Percentiles rank a stretch among this genome's conserved stretches.
Conservation (phyloP, 1,284 basidiomycete genomes). For the Xerocomus cyaneibrunnescens region DNA sequence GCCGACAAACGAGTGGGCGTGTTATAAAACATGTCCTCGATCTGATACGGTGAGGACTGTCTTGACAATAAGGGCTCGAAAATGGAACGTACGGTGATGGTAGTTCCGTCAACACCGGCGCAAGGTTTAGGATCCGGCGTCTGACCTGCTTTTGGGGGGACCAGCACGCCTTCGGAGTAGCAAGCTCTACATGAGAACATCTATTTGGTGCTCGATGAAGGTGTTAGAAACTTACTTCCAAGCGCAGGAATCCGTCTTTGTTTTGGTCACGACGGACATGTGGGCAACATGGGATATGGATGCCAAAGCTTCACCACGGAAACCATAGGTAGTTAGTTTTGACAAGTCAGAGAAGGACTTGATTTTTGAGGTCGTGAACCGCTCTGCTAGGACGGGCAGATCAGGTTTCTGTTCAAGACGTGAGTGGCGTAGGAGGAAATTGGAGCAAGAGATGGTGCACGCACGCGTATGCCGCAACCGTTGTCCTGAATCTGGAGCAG, state of each 20-base stretch:
- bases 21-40: conserved; percentile 96
- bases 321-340: conserved; percentile 91
- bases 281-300: conserved; percentile 72
- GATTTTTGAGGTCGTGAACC: conserved; percentile 97
- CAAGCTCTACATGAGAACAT: conserved; percentile 55
- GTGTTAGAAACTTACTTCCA: conserved; percentile 71
- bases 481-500: conserved; percentile 97
- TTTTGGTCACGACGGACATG: conserved; percentile 89
- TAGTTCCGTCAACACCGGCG: conserved; percentile 94
- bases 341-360: conserved; percentile 85
- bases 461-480: conserved; percentile 87
- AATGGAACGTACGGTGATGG: conserved; percentile 64
- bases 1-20: conserved; percentile 87
- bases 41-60: conserved; percentile 45
- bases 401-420: not conserved
- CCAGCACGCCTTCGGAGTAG: conserved; percentile 75
- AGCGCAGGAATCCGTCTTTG: conserved; percentile 74
- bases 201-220: not conserved
- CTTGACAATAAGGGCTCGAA: not conserved
- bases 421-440: not conserved
- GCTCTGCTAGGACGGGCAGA: conserved; percentile 64
- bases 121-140: conserved; percentile 80
- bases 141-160: conserved; percentile 66
- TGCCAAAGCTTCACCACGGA: conserved; percentile 95
- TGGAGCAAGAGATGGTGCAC: not conserved